These are phyloP conservation scores for Coemansia reversa DNA, from an alignment of 192 early-diverging fungal species.

Conservation along the genomic window DNA sequence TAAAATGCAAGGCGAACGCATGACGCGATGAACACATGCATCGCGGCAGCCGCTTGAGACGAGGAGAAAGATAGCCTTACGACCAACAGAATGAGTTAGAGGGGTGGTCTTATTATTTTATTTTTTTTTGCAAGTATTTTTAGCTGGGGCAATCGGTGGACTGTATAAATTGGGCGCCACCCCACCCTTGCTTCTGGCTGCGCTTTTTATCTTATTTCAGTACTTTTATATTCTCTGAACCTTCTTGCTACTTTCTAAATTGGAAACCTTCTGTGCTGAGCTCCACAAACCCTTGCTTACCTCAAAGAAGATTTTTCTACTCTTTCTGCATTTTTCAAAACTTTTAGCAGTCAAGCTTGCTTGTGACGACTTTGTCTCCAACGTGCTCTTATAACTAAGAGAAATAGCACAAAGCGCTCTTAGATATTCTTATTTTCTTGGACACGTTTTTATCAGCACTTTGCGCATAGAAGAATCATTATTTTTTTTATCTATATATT, in stretches of 20 bases:
- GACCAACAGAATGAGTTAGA: background rate
- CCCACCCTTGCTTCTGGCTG: slow-evolving; percentile 17
- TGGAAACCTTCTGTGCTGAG: no score
- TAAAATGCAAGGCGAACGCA: background rate
- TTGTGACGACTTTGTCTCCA: no score
- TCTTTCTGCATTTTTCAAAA: background rate
- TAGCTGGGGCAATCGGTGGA: background rate
- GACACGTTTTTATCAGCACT: slow-evolving; percentile 1
- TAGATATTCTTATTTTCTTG: slow-evolving; percentile 4
- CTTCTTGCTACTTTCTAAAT: no score
- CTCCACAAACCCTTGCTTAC: no score
- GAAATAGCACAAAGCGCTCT: background rate
- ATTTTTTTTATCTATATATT: background rate
- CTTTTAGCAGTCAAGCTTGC: no score
- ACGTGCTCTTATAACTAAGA: background rate
- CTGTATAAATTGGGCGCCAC: background rate
- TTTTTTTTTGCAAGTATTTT: background rate
- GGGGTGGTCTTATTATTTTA: background rate
- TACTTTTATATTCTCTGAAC: slow-evolving; percentile 6
- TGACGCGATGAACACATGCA: slow-evolving; percentile 5
- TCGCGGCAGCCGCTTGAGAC: background rate
- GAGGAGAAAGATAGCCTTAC: background rate
- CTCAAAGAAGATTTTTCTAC: no score
- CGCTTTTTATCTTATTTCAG: slow-evolving; percentile 21
- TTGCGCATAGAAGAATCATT: background rate